Evolutionary conservation across 345 rosid species (phyloP), one percentile per base, ranked within the genome.

Genomic region (Salix arbutifolia): DNA sequence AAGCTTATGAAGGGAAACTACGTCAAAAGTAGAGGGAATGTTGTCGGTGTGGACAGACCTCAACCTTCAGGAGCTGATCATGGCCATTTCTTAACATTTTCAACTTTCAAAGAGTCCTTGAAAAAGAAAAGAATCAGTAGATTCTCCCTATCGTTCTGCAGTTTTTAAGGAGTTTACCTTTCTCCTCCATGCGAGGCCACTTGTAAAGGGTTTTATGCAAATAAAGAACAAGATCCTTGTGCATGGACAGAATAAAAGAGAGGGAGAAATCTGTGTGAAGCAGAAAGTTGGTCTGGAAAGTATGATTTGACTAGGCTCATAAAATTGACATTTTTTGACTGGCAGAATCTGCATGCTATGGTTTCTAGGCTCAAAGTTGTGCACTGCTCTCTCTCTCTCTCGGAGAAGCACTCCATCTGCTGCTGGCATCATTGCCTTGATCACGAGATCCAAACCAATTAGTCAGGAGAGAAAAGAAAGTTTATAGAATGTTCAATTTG

Each of bases 1-100:
- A 40, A 10, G 12, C 44, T 10, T 12, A 40, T 40, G 44, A 40
- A 40, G 44, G 13, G 12, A 12, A 40, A 40, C 14, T 40, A 40
- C 44, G 44, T 40, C 44, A 76, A 61, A 46, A 46, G 50, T 46
- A 13, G 50, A 46, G 50, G 50, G 50, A 46, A 46, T 11, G 50
- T 11, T 46, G 50, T 0, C 13, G 14, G 50, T 46, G 17, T 18
- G 12, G 42, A 23, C 75, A 72, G 70, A 79, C 86, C 84, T 85
- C 78, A 40, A 90, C 83, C 80, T 77, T 80, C 19, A 77, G 79
- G 77, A 87, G 84, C 66, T 76, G 78, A 19, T 81, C 88, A 40
- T 71, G 60, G 46, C 62, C 81, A 79, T 83, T 74, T 68, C 81
- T 73, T 74, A 71, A 77, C 89, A 91, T 88, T 46, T 46, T 46